These are phyloP conservation scores for Fonsecaea pedrosoi DNA, from an alignment of 2,329 filamentous ascomycete species.

Conservation along the genomic window DNA sequence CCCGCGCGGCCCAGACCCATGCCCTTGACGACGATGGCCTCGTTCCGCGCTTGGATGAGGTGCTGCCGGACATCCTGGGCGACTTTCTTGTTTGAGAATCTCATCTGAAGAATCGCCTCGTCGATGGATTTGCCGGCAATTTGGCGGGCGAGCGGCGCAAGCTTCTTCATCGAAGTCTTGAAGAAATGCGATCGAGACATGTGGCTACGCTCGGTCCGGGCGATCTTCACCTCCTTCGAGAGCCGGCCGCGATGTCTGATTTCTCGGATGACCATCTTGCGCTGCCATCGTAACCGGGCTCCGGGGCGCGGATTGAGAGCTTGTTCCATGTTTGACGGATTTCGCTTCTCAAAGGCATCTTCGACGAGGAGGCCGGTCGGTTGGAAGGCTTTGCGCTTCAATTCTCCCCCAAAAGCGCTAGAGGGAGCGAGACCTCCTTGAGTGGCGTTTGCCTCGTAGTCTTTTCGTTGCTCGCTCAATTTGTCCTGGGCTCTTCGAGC, in stretches of 20 bases:
- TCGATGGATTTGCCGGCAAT: slow-evolving; percentile 93
- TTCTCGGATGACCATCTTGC: slow-evolving; percentile 81
- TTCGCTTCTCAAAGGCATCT: slow-evolving; percentile 47
- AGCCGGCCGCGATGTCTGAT: slow-evolving; percentile 72
- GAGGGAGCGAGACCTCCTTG: slow-evolving; percentile 27
- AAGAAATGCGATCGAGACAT: slow-evolving; percentile 72
- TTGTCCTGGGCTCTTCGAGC: slow-evolving; percentile 25
- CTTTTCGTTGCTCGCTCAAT: slow-evolving; percentile 21
- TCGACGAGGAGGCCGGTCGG: slow-evolving; percentile 12
- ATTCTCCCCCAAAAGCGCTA: slow-evolving; percentile 30
- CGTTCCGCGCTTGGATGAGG: slow-evolving; percentile 79
- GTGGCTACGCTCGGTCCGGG: slow-evolving; percentile 67
- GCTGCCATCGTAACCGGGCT: slow-evolving; percentile 75
- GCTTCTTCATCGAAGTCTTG: slow-evolving; percentile 89
- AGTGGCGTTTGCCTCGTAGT: slow-evolving; percentile 19
- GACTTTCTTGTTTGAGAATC: slow-evolving; percentile 92
- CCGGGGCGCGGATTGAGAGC: slow-evolving; percentile 77
- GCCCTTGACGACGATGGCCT: slow-evolving; percentile 77
- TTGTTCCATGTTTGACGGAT: slow-evolving; percentile 63
- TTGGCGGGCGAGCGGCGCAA: slow-evolving; percentile 82
- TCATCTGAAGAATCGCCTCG: slow-evolving; percentile 93
- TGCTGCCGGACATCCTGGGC: slow-evolving; percentile 80
- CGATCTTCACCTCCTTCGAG: slow-evolving; percentile 69
- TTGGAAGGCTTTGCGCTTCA: slow-evolving; percentile 33
- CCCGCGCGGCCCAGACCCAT: slow-evolving; percentile 71